Evolutionary conservation across 495 filamentous ascomycete species (phyloP), one percentile per base, ranked within the genome.

Genomic region (Daldinia loculata): DNA sequence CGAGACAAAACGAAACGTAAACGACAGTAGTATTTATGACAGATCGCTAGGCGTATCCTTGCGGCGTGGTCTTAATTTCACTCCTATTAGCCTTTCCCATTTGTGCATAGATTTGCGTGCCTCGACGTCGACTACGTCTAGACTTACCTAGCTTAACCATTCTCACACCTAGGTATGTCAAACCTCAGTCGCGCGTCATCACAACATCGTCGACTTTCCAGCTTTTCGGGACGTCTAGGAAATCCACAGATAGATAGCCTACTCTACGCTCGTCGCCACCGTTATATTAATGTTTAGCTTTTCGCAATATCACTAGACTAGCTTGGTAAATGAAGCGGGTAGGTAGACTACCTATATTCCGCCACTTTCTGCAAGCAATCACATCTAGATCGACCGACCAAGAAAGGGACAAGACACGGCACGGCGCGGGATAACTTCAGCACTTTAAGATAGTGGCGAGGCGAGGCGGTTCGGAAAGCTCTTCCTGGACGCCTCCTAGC

Each of bases 281-380:
- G 19, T 27, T 67, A 52, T 50, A 26, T 60, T 60, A 43, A 27
- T n/a, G 22, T 60, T 41, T 39, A 43, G 22, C 38, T 22, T 29
- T 17, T 11, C 22, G 26, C 26, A 30, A 43, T n/a, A 57, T 57
- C 17, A 41, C 58, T 41, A 38, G 15, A 34, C 51, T 30, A 39
- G 48, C 50, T 26, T 55, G 30, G 53, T n/a, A 52, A 58, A 53
- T 39, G 52, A 50, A 56, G 58, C 51, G 65, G 51, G 61, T 59
- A 45, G 34, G 34, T 36, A 56, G 63, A 45, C 58, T 36, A 29
- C 43, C 58, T 36, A 29, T 52, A 55, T 41, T 26, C 61, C 50
- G 62, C 70, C 66, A 62, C 66, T 26, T 43, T 30, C 70, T 73
- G 66, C 70, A 73, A 56, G 66, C 66, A 69, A 73, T 73, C 66